These are phyloP conservation scores for Spatholobus suberectus DNA, from an alignment of 306 rosid genomes.

Conservation along the genomic window DNA sequence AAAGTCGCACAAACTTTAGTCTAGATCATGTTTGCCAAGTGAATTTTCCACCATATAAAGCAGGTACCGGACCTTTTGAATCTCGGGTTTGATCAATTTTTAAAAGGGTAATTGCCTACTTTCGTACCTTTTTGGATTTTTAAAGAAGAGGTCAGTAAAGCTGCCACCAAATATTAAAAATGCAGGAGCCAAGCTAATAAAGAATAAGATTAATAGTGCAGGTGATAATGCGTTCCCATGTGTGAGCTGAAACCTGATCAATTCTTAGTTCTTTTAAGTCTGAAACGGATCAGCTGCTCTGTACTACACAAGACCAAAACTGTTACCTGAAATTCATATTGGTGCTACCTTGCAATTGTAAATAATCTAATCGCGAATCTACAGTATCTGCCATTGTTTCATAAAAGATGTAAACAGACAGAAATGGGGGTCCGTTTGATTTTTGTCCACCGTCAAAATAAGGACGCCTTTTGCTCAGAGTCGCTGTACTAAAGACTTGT, in stretches of 20 bases:
- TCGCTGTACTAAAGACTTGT: background rate
- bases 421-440: conserved; percentile 31
- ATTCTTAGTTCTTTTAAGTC: conserved; percentile 22
- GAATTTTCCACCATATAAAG: conserved; percentile 46
- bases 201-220: conserved; percentile 15
- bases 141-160: conserved; percentile 49
- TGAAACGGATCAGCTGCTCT: conserved; percentile 29
- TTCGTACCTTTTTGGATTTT: conserved; percentile 34
- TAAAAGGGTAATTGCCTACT: conserved; percentile 39
- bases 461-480: conserved; percentile 19
- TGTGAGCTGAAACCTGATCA: conserved; percentile 36
- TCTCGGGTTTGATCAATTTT: conserved; percentile 42
- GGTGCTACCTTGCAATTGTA: conserved; percentile 9
- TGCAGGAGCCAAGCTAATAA: conserved; percentile 16
- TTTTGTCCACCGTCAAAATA: conserved; percentile 57
- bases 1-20: conserved; percentile 44
- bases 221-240: conserved; percentile 47
- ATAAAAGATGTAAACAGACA: conserved; percentile 22
- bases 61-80: conserved; percentile 46
- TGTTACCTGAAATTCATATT: conserved; percentile 14
- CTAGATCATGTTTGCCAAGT: conserved; percentile 48
- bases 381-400: conserved; percentile 21
- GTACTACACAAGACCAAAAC: conserved; percentile 30
- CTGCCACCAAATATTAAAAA: conserved; percentile 50
- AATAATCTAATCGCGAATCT: conserved; percentile 44